Conservation (phyloP, 257 asterid species). For the Gentiana straminea region DNA sequence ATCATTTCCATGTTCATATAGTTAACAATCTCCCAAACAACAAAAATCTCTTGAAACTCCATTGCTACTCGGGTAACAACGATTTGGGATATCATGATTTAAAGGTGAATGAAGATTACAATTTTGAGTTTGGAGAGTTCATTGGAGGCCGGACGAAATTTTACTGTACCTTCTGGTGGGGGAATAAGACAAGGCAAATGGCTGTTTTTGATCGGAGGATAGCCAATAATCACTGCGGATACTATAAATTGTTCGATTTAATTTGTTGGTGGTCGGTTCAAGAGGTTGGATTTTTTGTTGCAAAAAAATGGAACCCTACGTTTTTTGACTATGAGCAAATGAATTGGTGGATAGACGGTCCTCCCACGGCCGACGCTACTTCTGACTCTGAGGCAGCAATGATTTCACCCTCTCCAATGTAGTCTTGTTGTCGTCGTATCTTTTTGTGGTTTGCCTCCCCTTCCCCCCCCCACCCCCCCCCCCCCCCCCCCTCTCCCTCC, state of each 20-base stretch:
- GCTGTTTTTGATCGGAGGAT: not conserved
- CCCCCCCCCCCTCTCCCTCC: too few relatives aligned
- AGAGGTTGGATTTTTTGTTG: not conserved
- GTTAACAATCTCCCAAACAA: not conserved
- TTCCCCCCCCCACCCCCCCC: too few relatives aligned
- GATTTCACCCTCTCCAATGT: too few relatives aligned
- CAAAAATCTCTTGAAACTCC: not conserved
- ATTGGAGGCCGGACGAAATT: not conserved
- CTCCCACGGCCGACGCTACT: too few relatives aligned
- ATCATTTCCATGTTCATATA: too few relatives aligned
- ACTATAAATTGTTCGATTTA: not conserved
- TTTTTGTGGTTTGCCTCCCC: too few relatives aligned
- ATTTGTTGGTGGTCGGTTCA: not conserved
- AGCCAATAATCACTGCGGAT: not conserved
- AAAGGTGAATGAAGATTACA: not conserved
- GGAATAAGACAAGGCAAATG: not conserved
- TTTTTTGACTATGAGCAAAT: not conserved
- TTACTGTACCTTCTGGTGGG: conserved; percentile 1
- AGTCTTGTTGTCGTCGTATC: too few relatives aligned
- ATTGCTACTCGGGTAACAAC: not conserved
- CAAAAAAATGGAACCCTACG: not conserved
- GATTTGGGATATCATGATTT: not conserved
- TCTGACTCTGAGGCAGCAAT: too few relatives aligned
- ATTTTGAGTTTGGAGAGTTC: not conserved
- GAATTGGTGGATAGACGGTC: not conserved